A percentile compares a stretch with the other conserved stretches of the same genome.
Conservation (phyloP, 2,329 filamentous ascomycete genomes). For the Sclerotinia spermophila region DNA sequence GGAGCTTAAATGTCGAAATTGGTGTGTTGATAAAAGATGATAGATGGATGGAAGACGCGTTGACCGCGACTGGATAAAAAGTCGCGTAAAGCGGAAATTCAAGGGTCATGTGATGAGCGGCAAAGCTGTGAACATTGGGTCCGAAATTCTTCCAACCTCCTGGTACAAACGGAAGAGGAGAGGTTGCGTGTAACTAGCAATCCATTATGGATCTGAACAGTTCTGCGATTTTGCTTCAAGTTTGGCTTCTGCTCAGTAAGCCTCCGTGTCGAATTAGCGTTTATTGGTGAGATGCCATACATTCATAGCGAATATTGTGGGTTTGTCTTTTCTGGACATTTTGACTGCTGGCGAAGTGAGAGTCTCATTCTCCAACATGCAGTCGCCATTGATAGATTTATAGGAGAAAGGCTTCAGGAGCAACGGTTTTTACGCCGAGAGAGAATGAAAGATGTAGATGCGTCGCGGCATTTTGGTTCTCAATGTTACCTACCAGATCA, state of each 20-base stretch:
- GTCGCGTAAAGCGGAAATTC: constrained; percentile 12
- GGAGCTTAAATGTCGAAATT: not conserved
- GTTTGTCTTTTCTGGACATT: not conserved
- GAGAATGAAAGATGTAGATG: not conserved
- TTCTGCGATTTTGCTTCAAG: not conserved
- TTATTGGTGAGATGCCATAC: not conserved
- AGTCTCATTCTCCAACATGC: not conserved
- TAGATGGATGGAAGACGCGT: constrained; percentile 12
- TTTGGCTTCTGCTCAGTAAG: not conserved
- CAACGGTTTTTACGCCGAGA: not conserved
- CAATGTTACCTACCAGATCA: not conserved
- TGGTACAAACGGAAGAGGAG: not conserved
- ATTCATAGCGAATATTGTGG: not conserved
- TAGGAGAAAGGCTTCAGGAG: not conserved
- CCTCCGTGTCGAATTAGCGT: not conserved
- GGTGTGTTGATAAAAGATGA: not conserved
- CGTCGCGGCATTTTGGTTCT: no score
- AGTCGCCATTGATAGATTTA: not conserved
- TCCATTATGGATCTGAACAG: not conserved
- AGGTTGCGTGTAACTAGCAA: not conserved
- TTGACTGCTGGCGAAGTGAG: not conserved
- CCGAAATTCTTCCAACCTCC: not conserved
- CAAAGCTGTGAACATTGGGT: not conserved
- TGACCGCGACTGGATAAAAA: constrained; percentile 11
- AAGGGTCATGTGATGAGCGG: not conserved